Conservation (phyloP, 2,329 filamentous ascomycete genomes). For the Apiospora saccharicola region DNA sequence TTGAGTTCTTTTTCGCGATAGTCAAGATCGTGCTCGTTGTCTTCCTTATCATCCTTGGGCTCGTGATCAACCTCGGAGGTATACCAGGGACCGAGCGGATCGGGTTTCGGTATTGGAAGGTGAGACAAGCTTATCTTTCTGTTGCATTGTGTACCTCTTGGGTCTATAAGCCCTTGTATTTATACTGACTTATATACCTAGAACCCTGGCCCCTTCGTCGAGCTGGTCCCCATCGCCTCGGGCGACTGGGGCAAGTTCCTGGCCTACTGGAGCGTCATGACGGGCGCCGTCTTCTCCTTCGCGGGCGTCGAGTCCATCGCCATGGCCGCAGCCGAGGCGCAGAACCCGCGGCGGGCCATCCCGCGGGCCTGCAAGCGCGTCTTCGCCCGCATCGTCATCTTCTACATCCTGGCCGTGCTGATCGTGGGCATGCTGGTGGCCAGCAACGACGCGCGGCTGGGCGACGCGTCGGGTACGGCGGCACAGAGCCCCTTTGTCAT, state of each 20-base stretch:
- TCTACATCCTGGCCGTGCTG: constrained; percentile 78
- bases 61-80: constrained; percentile 68
- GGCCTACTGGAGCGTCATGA: constrained; percentile 62
- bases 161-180: not conserved
- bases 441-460: constrained; percentile 68
- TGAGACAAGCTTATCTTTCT: not conserved
- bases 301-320: constrained; percentile 79
- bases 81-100: constrained; percentile 63
- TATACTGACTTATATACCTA: not conserved
- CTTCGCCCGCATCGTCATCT: constrained; percentile 83
- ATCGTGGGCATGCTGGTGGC: constrained; percentile 80
- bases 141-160: not conserved
- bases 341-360: constrained; percentile 80
- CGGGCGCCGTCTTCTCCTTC: constrained; percentile 76
- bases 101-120: constrained; percentile 74
- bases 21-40: constrained; percentile 65
- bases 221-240: constrained; percentile 59
- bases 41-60: constrained; percentile 71
- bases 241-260: constrained; percentile 69
- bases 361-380: constrained; percentile 81
- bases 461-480: constrained; percentile 63
- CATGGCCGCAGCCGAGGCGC: constrained; percentile 80
- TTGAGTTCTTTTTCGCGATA: constrained; percentile 64
- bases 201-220: constrained; percentile 71
- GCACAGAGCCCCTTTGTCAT: constrained; percentile 79